Evolutionary conservation across 345 rosid genomes (phyloP), one percentile per base, ranked within the genome.

Genomic region (Melastoma malabathricum): DNA sequence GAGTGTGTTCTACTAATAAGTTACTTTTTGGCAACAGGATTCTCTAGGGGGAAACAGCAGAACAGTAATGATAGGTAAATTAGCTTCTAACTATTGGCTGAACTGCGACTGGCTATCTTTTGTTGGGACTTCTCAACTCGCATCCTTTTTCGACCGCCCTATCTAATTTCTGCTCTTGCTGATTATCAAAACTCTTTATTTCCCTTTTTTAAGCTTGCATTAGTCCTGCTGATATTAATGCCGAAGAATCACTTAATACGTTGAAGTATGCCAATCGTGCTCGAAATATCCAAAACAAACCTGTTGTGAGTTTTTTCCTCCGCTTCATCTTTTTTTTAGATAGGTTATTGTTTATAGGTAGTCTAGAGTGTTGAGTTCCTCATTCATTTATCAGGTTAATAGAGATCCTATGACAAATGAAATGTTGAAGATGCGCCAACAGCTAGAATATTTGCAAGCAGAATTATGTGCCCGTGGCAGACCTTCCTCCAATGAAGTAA

Each of bases 11-110:
- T 41, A 15, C 19, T 41, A 15, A 27, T 18, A 18, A 48, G 27
- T 15, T 15, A 17, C 27, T 52, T 31, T 29, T 23, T 16, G 58
- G 18, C 58, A 58, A 57, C 77, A 92, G 98, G 98, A 92, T 76
- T 92, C 98, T n/a, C 98, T 92, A 31, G 98, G 98, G 16, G 98
- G 98, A 25, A 92, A 92, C 75, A 92, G 95, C 83, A 81, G 95
- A 76, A 92, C 98, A 27, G 90, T 82, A 31, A 92, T 92, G 98
- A 87, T 92, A 71, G 98, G 98, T 92, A 78, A 67, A 27, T 18
- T 48, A 6, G 55, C 12, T 12, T 34, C 10, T 34, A 34, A 34
- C 41, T 34, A 10, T 34, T 34, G 41, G 12, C 12, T 10, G 41
- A 34, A 34, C 12, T 34, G 41, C 2, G 41, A 34, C 41, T 1